These are phyloP conservation scores for Podospora pseudoanserina DNA, from an alignment of 495 filamentous ascomycete genomes.

Conservation along the genomic window DNA sequence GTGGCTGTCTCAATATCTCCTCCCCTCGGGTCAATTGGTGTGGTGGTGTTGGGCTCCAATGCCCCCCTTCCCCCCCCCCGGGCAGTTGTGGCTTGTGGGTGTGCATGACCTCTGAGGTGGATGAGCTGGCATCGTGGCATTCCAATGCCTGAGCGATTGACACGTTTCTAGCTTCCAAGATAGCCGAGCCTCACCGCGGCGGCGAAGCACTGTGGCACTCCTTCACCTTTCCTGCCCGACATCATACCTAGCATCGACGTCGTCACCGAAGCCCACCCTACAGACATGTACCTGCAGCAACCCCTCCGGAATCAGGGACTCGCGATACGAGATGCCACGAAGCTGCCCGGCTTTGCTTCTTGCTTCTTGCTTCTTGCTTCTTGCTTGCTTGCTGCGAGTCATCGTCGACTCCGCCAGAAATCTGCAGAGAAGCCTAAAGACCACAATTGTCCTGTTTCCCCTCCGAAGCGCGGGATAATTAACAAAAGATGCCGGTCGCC, in stretches of 20 bases:
- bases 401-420: background rate
- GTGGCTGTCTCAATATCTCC: background rate
- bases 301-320: background rate
- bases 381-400: background rate
- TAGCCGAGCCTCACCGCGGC: conserved; percentile 14
- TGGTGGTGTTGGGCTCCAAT: conserved; percentile 16
- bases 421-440: background rate
- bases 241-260: background rate
- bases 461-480: background rate
- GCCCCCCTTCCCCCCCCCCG: background rate
- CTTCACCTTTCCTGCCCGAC: conserved; percentile 1
- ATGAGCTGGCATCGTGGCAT: conserved; percentile 16
- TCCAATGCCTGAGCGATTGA: conserved; percentile 12
- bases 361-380: background rate
- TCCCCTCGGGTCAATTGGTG: conserved; percentile 13
- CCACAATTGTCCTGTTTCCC: background rate
- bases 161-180: conserved; percentile 14
- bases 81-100: conserved; percentile 3
- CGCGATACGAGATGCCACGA: background rate
- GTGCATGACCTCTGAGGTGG: conserved; percentile 6
- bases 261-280: background rate
- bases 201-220: background rate
- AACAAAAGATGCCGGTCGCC: background rate
- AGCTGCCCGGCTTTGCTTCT: background rate
- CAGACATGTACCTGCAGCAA: background rate